Base-by-base conservation (phyloP, 129 eudicot genomes). In the Cynara cardunculus region DNA sequence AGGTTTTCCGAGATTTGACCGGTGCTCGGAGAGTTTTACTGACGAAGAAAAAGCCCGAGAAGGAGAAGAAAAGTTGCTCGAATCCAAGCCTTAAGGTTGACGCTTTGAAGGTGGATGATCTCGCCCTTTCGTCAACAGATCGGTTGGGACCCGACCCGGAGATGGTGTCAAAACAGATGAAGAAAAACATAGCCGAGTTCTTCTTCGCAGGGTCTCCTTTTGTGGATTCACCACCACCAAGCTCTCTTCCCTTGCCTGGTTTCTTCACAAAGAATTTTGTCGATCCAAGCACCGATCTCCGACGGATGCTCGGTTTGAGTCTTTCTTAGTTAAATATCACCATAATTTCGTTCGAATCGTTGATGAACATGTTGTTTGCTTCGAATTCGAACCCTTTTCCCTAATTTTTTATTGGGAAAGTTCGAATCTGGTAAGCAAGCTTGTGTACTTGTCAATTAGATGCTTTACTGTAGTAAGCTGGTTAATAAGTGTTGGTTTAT, bases 161-260 rank as follows among this genome's bases (percentile, higher is more conserved):
- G 22, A 72, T 85, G 86, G 81, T 85, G 3, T 86, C 88, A 24
- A 65, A 81, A 4, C 76, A 81, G 77, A 84, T 78, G 82, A 80
- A 80, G n/a, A 72, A 44, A 2, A 84, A 25, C 37, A 24, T 85
- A 0, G 76, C 85, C 0, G 88, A 81, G 0, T 65, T 82, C 27
- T 90, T 86, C 69, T 90, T 87, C 14, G 94, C 94, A 0, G 94
- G 94, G 0, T 90, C 87, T 13, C 90, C 86, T 22, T 81, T 78
- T 22, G 77, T 84, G 2, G 80, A 87, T 21, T 90, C 94, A 13
- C 94, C 94, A 4, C 85, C 89, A 0, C 94, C 94, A 0, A 90
- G 94, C 74, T 88, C 89, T 18, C 39, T 90, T 41, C 94, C 91
- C 4, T 39, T 87, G 32, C 94, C 94, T 0, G 91, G 79, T 2